Evolutionary conservation across 257 asterid genomes (phyloP), one percentile per base, ranked within the genome.

Genomic region (Nicotiana attenuata): DNA sequence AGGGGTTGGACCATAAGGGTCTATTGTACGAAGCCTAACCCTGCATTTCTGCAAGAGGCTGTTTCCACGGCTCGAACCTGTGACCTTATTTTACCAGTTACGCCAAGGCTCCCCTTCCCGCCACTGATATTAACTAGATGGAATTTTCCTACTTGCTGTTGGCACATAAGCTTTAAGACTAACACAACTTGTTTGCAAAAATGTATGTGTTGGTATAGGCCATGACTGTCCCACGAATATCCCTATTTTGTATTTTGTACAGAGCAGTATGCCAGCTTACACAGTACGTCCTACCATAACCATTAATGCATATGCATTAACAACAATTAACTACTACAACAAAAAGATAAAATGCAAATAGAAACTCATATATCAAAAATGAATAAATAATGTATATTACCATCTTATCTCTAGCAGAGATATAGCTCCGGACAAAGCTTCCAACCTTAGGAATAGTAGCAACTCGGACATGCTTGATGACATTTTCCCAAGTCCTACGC

Each of bases 401-500:
- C 96, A 81, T 86, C 85, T 90, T 94, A 65, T 96, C 98, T 85
- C 87, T 91, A 83, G 97, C 95, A 81, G 93, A 76, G 65, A 96
- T 91, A 84, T 94, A 96, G 63, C 89, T 93, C 85, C 96, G 87
- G 33, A 96, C 94, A 78, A 90, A 94, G 77, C 91, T 89, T 26
- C 92, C 98, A 59, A 93, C 22, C n/a, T 82, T 80, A 0, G 99
- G 98, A 24, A 94, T 90, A 0, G 96, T 92, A 3, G 94, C 97
- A 2, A 94, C 17, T 0, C 98, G 77, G 76, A 89, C 93, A 78
- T 96, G 99, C 85, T 90, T 91, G 33, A 92, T 71, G 2, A 67
- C 89, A 7, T 96, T 98, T 55, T 96, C 97, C 97, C 98, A 96
- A 22, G 95, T 87, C 83, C 99, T 89, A 0, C 91, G 92, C 99